Evolutionary conservation across 306 rosid genomes (phyloP), one percentile per base, ranked within the genome.

Genomic region (Medicago truncatula): DNA sequence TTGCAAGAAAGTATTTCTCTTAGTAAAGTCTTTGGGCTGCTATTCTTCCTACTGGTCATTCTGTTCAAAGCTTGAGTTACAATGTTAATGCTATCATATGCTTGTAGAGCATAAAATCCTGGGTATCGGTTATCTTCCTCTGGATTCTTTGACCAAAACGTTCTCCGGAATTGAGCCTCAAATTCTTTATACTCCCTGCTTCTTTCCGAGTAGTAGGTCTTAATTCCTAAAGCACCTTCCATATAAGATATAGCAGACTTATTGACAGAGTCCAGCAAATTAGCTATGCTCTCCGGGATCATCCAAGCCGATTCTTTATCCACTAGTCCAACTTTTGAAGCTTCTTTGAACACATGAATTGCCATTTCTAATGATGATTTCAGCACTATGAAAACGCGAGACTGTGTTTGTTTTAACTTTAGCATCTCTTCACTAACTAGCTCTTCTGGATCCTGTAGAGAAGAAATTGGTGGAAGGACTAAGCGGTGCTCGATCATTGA

Each of bases 171-270:
- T 47, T 70, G 80, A 43, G 46, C 15, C 74, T 78, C 80, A 63
- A 87, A 85, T 38, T 78, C 57, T 54, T 20, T 63, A 65, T 80
- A 85, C 58, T 88, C 43, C 28, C 4, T 59, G 66, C 78, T 62
- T 13, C 7, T 41, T 52, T 68, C 87, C 5, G 71, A 41, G 71
- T 89, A 83, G 75, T 81, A 62, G n/a, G 81, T 80, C 79, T 82
- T 89, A 78, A 89, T 88, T 80, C 95, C 97, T 54, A 92, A 59
- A 58, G 89, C 71, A 56, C 92, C 97, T 68, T 82, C 84, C 92
- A 87, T 86, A 8, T 60, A 72, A 52, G 87, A 85, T 47, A 85
- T 78, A 25, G 62, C 56, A 16, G 85, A 34, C 57, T 70, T 78
- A 28, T 74, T 73, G 56, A 85, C 70, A 3, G 81, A 78, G 66